Evolutionary conservation across 495 filamentous ascomycete genomes (phyloP).

Genomic region (Thermothielavioides terrestris): DNA sequence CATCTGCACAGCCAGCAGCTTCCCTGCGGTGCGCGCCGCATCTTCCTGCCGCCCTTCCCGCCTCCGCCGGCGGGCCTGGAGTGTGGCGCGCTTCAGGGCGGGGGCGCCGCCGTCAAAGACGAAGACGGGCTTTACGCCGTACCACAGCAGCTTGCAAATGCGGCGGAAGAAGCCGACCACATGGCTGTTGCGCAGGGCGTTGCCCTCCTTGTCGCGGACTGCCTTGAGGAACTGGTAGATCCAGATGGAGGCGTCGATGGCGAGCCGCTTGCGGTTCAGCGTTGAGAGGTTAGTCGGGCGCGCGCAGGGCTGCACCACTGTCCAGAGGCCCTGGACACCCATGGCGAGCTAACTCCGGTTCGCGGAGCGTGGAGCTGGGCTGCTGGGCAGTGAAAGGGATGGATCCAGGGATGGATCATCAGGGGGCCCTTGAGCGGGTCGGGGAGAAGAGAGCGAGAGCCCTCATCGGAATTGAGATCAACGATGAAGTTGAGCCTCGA

Average conservation of each 20-base stretch:
- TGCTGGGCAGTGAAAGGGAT: too few species aligned
- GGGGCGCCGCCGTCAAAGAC: slow-evolving; percentile 97
- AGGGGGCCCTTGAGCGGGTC: background rate
- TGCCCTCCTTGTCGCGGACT: slow-evolving; percentile 95
- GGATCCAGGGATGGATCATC: background rate
- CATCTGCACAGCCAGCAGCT: slow-evolving; percentile 86
- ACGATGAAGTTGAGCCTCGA: too few species aligned
- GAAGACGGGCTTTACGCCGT: slow-evolving; percentile 94
- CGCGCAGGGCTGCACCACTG: slow-evolving; percentile 83
- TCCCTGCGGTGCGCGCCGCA: slow-evolving; percentile 82
- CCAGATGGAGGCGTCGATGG: slow-evolving; percentile 97
- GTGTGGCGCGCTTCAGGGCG: slow-evolving; percentile 81
- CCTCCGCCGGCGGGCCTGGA: slow-evolving; percentile 64
- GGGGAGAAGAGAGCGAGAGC: background rate
- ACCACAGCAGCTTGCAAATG: slow-evolving; percentile 93
- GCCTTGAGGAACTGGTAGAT: slow-evolving; percentile 99
- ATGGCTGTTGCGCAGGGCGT: slow-evolving; percentile 89
- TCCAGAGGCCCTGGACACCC: slow-evolving; percentile 98
- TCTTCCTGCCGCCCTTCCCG: slow-evolving; percentile 88
- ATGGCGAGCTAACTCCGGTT: slow-evolving; percentile 38
- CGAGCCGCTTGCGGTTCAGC: slow-evolving; percentile 87
- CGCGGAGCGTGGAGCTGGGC: background rate
- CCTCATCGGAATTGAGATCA: background rate
- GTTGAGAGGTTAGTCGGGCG: slow-evolving; percentile 89
- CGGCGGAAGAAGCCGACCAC: slow-evolving; percentile 95